Percentiles rank a stretch among this genome's conserved stretches.
Evolutionary conservation across 2,329 filamentous ascomycete genomes (phyloP).

Genomic region (Penicillium decumbens): DNA sequence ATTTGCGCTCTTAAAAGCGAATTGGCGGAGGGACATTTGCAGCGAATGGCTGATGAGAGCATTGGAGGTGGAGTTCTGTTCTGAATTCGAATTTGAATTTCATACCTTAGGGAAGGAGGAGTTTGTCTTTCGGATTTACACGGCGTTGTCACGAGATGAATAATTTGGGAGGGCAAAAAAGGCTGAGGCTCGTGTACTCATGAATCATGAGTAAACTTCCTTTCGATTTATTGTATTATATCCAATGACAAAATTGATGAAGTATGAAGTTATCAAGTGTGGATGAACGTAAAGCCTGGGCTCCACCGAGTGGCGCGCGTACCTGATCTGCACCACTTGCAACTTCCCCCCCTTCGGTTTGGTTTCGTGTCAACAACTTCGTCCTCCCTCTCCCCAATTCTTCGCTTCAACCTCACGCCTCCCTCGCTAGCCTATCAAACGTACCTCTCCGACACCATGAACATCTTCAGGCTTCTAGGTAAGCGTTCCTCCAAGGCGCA

Average conservation of each 20-base stretch:
- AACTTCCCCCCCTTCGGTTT: constrained; percentile 22
- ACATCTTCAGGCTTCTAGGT: constrained; percentile 66
- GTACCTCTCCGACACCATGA: constrained; percentile 50
- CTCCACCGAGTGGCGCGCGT: constrained; percentile 13
- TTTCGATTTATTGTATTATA: not conserved
- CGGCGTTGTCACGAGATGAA: not conserved
- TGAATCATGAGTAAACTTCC: not conserved
- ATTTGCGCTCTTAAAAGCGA: constrained; percentile 47
- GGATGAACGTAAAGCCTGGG: not conserved
- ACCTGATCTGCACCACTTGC: constrained; percentile 19
- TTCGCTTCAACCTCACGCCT: not conserved
- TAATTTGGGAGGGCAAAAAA: not conserved
- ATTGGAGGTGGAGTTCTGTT: constrained; percentile 40
- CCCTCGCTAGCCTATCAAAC: not conserved
- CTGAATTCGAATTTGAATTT: constrained; percentile 14
- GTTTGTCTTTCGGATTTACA: not conserved
- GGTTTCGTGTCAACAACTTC: constrained; percentile 42
- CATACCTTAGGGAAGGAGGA: not conserved
- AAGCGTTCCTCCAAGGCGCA: constrained; percentile 12
- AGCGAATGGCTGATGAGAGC: constrained; percentile 45
- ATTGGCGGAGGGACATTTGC: constrained; percentile 46
- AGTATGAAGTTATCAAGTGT: not conserved
- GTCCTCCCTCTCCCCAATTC: not conserved
- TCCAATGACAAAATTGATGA: not conserved
- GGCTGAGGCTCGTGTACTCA: not conserved